Conservation (phyloP, 352 stramenopile genomes). For the Globisporangium nagaii region DNA sequence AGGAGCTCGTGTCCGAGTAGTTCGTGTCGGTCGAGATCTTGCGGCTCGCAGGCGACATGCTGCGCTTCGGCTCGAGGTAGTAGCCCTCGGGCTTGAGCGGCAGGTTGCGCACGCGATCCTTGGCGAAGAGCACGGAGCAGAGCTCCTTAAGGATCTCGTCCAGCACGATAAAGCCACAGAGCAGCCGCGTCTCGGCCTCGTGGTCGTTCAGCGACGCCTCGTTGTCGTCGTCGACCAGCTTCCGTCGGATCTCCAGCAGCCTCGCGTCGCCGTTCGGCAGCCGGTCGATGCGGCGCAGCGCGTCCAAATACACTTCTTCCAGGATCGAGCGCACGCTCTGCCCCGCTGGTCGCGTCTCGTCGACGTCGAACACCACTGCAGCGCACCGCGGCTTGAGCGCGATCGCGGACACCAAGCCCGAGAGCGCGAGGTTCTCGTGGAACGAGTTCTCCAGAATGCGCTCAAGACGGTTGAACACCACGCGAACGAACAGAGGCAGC, state of each 20-base stretch:
- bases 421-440: conserved; percentile 77
- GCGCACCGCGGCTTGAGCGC: conserved; percentile 56
- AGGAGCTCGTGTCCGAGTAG: conserved; percentile 38
- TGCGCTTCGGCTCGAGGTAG: conserved; percentile 71
- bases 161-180: conserved; percentile 75
- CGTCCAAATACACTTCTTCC: conserved; percentile 74
- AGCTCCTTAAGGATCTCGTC: conserved; percentile 86
- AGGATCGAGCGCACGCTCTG: conserved; percentile 70
- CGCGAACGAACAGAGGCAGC: conserved; percentile 56
- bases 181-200: conserved; percentile 53
- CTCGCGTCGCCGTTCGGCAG: conserved; percentile 42
- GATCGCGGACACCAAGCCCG: conserved; percentile 65
- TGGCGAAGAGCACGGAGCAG: conserved; percentile 73
- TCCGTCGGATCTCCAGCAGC: conserved; percentile 50
- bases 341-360: conserved; percentile 27
- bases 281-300: conserved; percentile 47
- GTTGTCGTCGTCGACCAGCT: conserved; percentile 67
- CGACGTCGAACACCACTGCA: conserved; percentile 47
- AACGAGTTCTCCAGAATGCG: conserved; percentile 79
- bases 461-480: conserved; percentile 72
- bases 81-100: conserved; percentile 79
- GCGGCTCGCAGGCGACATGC: conserved; percentile 18
- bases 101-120: conserved; percentile 62
- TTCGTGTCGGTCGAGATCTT: conserved; percentile 24
- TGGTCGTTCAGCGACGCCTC: conserved; percentile 52